These are phyloP conservation scores for Fragilariopsis cylindrus DNA, from an alignment of 108 stramenopile genomes.

Conservation along the genomic window DNA sequence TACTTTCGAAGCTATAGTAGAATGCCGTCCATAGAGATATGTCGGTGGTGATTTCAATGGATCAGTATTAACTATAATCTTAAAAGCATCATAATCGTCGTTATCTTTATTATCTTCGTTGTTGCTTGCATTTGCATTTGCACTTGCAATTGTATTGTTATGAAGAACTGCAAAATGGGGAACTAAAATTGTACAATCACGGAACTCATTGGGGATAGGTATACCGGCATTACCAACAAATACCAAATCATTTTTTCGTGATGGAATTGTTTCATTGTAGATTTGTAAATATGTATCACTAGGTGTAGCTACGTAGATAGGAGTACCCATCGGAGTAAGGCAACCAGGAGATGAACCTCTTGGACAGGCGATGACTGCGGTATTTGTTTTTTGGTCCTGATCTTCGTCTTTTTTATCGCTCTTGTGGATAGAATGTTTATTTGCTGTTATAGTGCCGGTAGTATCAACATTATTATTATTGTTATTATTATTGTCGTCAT, in stretches of 20 bases:
- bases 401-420: neutral
- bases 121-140: slow-evolving; percentile 1
- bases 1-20: slow-evolving; percentile 28
- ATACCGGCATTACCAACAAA: slow-evolving; percentile 62
- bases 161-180: slow-evolving; percentile 52
- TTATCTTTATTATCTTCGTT: neutral
- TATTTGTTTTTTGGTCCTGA: neutral
- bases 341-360: slow-evolving; percentile 63
- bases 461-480: neutral
- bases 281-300: slow-evolving; percentile 42
- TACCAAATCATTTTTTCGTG: slow-evolving; percentile 59
- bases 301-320: slow-evolving; percentile 61
- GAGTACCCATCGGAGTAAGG: slow-evolving; percentile 32
- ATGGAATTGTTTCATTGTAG: slow-evolving; percentile 41
- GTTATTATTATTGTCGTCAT: neutral
- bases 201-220: slow-evolving; percentile 27
- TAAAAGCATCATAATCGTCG: neutral
- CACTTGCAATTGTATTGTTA: neutral
- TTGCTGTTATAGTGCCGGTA: slow-evolving; percentile 1
- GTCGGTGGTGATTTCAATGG: slow-evolving; percentile 52
- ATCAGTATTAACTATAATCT: slow-evolving; percentile 12
- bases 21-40: slow-evolving; percentile 65
- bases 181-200: slow-evolving; percentile 29
- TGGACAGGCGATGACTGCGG: slow-evolving; percentile 31
- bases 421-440: no score